Evolutionary conservation across 2,329 filamentous ascomycete species (phyloP).

Genomic region (Fusarium sp.): DNA sequence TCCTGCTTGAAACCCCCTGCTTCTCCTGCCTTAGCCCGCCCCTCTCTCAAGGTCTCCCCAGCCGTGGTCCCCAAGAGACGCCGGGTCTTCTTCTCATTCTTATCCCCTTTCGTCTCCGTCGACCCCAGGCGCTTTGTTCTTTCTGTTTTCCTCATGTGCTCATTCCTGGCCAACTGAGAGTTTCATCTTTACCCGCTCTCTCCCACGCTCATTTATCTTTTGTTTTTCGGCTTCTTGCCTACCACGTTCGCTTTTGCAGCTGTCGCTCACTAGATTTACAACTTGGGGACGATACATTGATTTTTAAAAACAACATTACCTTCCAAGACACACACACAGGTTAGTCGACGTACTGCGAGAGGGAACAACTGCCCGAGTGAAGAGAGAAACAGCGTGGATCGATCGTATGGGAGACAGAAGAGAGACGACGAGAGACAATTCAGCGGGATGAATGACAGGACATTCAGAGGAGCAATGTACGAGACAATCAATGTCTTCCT

Average conservation of each 20-base stretch:
- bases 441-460: not conserved
- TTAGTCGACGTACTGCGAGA: slow-evolving; percentile 25
- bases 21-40: slow-evolving; percentile 20
- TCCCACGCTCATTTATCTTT: slow-evolving; percentile 62
- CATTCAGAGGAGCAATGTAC: not conserved
- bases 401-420: not conserved
- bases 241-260: slow-evolving; percentile 46
- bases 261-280: slow-evolving; percentile 38
- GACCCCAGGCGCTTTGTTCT: slow-evolving; percentile 39
- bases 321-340: slow-evolving; percentile 35
- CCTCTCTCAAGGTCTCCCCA: slow-evolving; percentile 20
- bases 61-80: slow-evolving; percentile 38
- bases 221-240: slow-evolving; percentile 38
- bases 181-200: slow-evolving; percentile 56
- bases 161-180: slow-evolving; percentile 62
- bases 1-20: slow-evolving; percentile 20
- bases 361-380: not conserved
- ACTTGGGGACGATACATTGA: slow-evolving; percentile 32
- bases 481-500: not conserved
- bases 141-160: slow-evolving; percentile 45
- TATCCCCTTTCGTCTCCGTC: slow-evolving; percentile 43
- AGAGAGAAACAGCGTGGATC: not conserved
- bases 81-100: slow-evolving; percentile 36
- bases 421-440: slow-evolving; percentile 9
- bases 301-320: slow-evolving; percentile 23